These are phyloP conservation scores for Aureobasidium sp. DNA, from an alignment of 2,329 filamentous ascomycete species.

Conservation along the genomic window DNA sequence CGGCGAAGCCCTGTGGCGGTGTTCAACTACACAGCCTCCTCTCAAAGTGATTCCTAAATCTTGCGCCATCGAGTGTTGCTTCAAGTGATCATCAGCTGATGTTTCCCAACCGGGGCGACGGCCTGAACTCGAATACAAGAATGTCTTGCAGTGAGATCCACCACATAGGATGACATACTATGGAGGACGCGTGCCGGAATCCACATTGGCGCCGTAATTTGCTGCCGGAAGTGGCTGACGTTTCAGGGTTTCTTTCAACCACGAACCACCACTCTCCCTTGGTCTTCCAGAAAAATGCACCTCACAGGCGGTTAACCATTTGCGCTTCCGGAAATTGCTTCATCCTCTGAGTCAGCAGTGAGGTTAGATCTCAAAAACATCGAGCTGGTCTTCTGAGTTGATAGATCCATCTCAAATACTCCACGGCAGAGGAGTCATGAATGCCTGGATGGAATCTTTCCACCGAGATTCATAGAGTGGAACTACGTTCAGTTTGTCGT, in stretches of 20 bases:
- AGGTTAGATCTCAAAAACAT: background rate
- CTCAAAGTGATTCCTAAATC: too few species aligned
- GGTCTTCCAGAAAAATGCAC: background rate
- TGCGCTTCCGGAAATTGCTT: background rate
- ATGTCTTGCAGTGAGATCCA: background rate
- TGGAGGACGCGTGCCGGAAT: background rate
- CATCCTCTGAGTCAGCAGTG: background rate
- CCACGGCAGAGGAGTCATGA: background rate
- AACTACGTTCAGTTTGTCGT: background rate
- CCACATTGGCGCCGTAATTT: background rate
- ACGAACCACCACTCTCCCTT: background rate
- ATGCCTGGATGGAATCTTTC: background rate
- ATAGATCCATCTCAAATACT: background rate
- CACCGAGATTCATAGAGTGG: background rate
- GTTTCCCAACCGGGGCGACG: background rate
- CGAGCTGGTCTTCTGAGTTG: too few species aligned
- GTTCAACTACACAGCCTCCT: background rate
- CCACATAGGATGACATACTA: background rate
- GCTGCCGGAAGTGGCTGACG: background rate
- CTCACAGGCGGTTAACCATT: background rate
- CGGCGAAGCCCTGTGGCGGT: background rate
- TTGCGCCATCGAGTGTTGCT: too few species aligned
- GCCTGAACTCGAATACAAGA: background rate
- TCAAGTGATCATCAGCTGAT: too few species aligned
- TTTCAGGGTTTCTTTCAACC: background rate